Base-by-base conservation (phyloP, 2,329 filamentous ascomycete genomes). In the Microdochium trichocladiopsis region DNA sequence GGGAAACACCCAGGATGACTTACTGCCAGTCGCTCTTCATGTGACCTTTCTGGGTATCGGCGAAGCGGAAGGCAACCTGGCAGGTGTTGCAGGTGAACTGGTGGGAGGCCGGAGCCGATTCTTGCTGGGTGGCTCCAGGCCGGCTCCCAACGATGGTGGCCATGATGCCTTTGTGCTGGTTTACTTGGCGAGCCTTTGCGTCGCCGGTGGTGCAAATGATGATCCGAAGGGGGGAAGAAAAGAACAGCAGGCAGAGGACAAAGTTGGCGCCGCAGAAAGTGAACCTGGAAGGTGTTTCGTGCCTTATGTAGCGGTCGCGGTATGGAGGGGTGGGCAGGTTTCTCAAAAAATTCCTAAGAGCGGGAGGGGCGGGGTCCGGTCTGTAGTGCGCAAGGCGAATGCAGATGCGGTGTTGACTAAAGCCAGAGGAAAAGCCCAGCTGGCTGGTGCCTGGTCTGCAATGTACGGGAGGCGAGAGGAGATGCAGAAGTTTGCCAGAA, bases 21-120 rank as follows among this genome's bases (percentile, higher is more conserved):
- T 79, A 94, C 88, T 99, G 93, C 94, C 94, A 99, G 74, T 99
- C 94, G 62, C 87, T 94, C 70, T 94, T 91, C 94, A 99, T 99
- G 68, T 99, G 94, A 36, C 83, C 86, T 68, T 94, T 86, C 73
- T 99, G 94, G 52, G 95, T 79, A 66, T 97, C 93, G 68, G 89
- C 91, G 66, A 90, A 91, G 59, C 93, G 87, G 73, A 97, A 99
- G 50, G 93, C 94, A 61, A 99, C 92, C 69, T 96, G 90, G 67
- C 94, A 99, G 53, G 92, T 94, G 72, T 97, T 99, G 83, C 94
- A 99, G 52, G 93, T 97, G 73, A 93, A 99, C 2, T 94, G 93
- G 67, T 96, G 90, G 24, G 86, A 78, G 28, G 80, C 67, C 21
- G 67, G 64, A 16, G 72, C 62, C 24, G 62, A 48, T 45, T 71